A percentile compares a stretch with the other conserved stretches of the same genome.
phyloP scores from a whole-genome alignment of 208 protist genomes.

The Angomonas ambiguus region DNA sequence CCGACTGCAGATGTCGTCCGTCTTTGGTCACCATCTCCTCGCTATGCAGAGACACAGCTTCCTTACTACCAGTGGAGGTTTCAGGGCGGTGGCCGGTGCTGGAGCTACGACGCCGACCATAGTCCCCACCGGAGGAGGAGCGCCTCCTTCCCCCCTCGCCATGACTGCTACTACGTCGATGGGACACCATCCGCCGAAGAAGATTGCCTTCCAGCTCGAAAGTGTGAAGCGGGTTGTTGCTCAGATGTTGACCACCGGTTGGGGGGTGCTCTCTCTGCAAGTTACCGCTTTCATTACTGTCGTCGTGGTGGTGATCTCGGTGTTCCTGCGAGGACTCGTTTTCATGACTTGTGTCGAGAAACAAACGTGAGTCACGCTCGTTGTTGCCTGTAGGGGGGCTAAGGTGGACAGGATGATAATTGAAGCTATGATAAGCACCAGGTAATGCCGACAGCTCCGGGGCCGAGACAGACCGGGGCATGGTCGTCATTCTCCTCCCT shows the following conservation, averaged over 20 bases:
- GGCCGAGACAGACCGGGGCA: neutral
- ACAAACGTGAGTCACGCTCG: no score
- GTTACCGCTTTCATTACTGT: neutral
- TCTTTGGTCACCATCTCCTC: no score
- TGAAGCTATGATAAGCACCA: neutral
- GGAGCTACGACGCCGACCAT: neutral
- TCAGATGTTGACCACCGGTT: neutral
- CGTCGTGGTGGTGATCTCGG: neutral
- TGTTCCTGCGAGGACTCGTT: no score
- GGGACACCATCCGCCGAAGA: slow-evolving; percentile 1
- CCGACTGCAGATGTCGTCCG: no score
- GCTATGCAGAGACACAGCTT: no score
- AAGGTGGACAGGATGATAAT: neutral
- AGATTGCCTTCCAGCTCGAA: neutral
- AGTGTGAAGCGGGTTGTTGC: neutral
- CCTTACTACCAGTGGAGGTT: no score
- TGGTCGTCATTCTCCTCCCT: neutral
- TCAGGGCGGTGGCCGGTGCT: no score
- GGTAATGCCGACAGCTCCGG: neutral
- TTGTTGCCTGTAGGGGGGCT: neutral
- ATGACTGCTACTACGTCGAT: neutral
- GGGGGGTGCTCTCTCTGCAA: neutral
- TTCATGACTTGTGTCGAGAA: no score
- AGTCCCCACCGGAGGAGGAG: neutral
- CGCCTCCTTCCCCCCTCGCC: neutral